Conservation (phyloP, 176 grass and related monocot species). For the Phragmites australis region DNA sequence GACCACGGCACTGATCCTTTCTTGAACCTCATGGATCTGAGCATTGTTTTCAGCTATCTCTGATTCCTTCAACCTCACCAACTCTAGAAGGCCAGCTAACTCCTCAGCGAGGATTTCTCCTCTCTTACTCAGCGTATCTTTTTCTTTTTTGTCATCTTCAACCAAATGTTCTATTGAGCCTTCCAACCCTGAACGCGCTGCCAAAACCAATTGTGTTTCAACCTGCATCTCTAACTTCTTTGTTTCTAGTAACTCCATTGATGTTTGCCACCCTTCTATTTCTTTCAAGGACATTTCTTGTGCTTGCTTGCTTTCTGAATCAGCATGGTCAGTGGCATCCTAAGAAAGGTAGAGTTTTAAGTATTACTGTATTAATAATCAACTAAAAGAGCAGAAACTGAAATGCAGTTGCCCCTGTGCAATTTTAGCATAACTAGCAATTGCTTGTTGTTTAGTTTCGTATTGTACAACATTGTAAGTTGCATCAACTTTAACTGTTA, state of each 20-base stretch:
- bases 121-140: conserved; percentile 63
- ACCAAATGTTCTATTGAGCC: conserved; percentile 75
- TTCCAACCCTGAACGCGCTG: conserved; percentile 66
- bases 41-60: conserved; percentile 91
- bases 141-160: conserved; percentile 70
- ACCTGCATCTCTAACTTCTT: conserved; percentile 78
- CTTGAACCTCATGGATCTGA: conserved; percentile 71
- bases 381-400: conserved; percentile 19
- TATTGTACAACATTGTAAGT: background rate
- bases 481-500: background rate
- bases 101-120: conserved; percentile 68
- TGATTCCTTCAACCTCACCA: conserved; percentile 82
- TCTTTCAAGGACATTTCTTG: conserved; percentile 63
- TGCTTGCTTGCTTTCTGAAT: conserved; percentile 57
- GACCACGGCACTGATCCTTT: conserved; percentile 59
- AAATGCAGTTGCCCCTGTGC: background rate
- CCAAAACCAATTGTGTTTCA: conserved; percentile 73
- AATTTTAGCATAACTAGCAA: conserved; percentile 24
- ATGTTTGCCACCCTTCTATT: conserved; percentile 81
- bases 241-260: conserved; percentile 77
- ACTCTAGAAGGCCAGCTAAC: conserved; percentile 66
- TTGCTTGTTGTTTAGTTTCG: background rate
- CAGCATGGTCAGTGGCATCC: conserved; percentile 75
- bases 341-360: conserved; percentile 49
- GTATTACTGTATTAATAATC: conserved; percentile 2